Percentiles rank a stretch among this genome's conserved stretches.
Evolutionary conservation across 1,284 basidiomycete genomes (phyloP).

Genomic region (Coniferiporia weirii): DNA sequence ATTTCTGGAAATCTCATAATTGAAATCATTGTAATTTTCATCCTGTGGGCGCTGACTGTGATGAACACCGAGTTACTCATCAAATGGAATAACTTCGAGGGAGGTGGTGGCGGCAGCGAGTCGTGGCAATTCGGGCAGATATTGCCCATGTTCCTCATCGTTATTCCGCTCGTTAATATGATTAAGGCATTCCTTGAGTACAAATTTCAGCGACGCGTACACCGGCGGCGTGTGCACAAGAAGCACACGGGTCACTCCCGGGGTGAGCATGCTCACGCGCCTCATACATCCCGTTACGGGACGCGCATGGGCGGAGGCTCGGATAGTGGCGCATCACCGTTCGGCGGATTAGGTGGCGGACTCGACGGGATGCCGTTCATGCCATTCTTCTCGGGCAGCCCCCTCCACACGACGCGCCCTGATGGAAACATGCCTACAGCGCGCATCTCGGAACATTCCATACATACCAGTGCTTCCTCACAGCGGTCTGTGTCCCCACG

Average conservation of each 20-base stretch:
- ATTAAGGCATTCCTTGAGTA: constrained; percentile 17
- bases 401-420: background rate
- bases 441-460: constrained; percentile 1
- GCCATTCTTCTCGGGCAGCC: background rate
- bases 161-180: constrained; percentile 16
- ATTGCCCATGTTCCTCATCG: constrained; percentile 20
- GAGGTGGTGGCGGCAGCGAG: constrained; percentile 4
- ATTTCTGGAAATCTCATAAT: constrained; percentile 18
- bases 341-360: background rate
- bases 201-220: constrained; percentile 3
- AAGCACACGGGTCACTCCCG: background rate
- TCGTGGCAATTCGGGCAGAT: constrained; percentile 28
- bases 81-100: constrained; percentile 24
- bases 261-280: background rate
- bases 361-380: background rate
- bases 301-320: background rate
- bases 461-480: background rate
- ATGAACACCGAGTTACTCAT: constrained; percentile 28
- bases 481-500: no score
- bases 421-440: background rate
- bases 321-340: background rate
- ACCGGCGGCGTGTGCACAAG: constrained; percentile 8
- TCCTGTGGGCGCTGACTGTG: constrained; percentile 23
- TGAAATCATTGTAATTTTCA: constrained; percentile 19
- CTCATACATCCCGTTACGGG: background rate